Evolutionary conservation across 768 basidiomycete species (phyloP), one percentile per base, ranked within the genome.

Genomic region (Calocybe cyanea): DNA sequence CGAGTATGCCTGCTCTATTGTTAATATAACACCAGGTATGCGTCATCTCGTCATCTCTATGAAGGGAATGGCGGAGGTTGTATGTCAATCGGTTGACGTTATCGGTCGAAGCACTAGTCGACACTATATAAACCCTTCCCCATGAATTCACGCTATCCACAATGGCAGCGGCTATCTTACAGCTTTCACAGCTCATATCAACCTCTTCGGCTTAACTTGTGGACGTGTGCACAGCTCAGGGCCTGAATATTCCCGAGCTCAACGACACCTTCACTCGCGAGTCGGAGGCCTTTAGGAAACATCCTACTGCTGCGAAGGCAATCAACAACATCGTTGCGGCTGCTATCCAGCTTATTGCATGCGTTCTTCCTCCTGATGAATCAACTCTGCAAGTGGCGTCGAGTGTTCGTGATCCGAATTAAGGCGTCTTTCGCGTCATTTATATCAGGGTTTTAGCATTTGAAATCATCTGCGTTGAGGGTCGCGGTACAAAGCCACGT

Each of bases 291-390:
- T 61, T 65, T 33, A 58, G 67, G 17, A 48, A 42, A 6, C 48
- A 55, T 25, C 57, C 64, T 1, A 58, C 37, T 5, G 64, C 61
- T 4, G 50, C 57, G 1, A 55, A 63, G 43, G 61, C 65, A 2
- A 57, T 61, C 0, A 61, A 57, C 30, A 48, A 64, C 9, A 57
- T 66, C 35, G 57, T 57, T 23, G 59, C 67, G 11, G 68, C 68
- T 3, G 65, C 67, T 2, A 35, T 57, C 5, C 69, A 69, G 45
- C 61, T 71, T 9, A 57, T 60, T 6, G 57, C 62, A 3, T 57
- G 59, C 13, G 53, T 66, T 0, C 38, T 58, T 0, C 58, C 66
- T 8, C 61, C 67, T 3, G 50, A 56, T 10, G 45, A 51, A 25
- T 49, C 58, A 13, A 18, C 64, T 4, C 56, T 50, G 40, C 47